phyloP scores from a whole-genome alignment of 257 asterid genomes.

The Leonotis leonurus region DNA sequence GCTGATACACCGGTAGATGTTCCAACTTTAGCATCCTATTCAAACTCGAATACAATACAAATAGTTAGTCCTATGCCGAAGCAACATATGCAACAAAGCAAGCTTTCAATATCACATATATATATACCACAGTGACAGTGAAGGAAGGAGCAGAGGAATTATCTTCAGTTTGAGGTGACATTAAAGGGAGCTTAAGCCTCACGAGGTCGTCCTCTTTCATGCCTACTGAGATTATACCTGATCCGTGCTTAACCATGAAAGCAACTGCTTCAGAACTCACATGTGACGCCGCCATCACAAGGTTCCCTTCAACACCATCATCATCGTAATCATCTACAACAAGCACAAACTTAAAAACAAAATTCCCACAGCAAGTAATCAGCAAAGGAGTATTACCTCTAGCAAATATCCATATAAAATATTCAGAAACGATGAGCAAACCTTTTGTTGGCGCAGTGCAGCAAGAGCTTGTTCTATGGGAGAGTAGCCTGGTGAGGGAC shows the following conservation, averaged over 20 bases:
- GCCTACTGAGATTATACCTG: conserved; percentile 83
- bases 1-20: conserved; percentile 70
- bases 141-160: conserved; percentile 77
- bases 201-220: conserved; percentile 75
- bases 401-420: too few species aligned
- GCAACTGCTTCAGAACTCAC: conserved; percentile 45
- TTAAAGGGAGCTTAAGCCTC: conserved; percentile 67
- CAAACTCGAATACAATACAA: too few species aligned
- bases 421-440: not conserved
- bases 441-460: conserved; percentile 59
- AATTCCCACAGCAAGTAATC: conserved; percentile 19
- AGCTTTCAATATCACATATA: not conserved
- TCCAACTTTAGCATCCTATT: conserved; percentile 81
- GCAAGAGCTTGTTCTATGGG: conserved; percentile 58
- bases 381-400: too few species aligned
- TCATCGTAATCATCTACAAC: conserved; percentile 82
- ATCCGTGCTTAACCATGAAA: conserved; percentile 66
- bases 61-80: too few species aligned
- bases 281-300: conserved; percentile 66
- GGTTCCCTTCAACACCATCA: conserved; percentile 67
- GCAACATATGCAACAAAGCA: not conserved
- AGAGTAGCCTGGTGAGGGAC: conserved; percentile 68
- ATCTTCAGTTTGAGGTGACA: conserved; percentile 67
- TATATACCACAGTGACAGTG: conserved; percentile 74
- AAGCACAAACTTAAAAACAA: conserved; percentile 54